Evolutionary conservation across 176 grass and related monocot genomes (phyloP), one percentile per base, ranked within the genome.

Genomic region (Poa annua): DNA sequence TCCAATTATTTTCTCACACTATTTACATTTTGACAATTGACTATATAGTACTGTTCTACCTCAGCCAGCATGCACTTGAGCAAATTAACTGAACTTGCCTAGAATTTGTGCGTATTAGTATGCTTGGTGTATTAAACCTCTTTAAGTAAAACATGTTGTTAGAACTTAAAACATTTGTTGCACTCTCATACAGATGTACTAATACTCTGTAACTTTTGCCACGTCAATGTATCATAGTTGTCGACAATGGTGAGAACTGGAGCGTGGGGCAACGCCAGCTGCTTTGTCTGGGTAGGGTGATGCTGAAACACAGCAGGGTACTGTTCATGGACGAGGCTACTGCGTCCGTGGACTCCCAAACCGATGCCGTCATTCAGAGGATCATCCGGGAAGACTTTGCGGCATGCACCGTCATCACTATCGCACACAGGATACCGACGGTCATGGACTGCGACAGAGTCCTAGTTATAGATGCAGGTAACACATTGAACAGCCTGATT

Each of bases 321-420:
- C 32, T 98, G 33, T 93, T 98, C 72, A 98, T 98, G 95, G 95
- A 98, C 24, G 95, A 98, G 80, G 95, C 95, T 17, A 98, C 92
- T 25, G 95, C 95, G 19, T 98, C 95, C 0, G 95, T 98, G 19
- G 95, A 98, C 63, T 98, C 95, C 44, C 92, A 95, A 81, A 98
- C 95, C 0, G 95, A 98, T 53, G 90, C 90, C 24, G 86, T 94
- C 68, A 98, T 98, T 82, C 95, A 98, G 72, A 91, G 52, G 78
- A 95, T 98, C 33, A 98, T 98, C 42, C 76, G 95, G 62, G 95
- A 95, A 84, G 95, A 98, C 64, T 98, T 98, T 24, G 56, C 86
- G 2, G 71, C 85, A 16, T 95, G 95, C 64, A 98, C 95, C 33
- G 94, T 98, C 72, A 95, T 98, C 76, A 98, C 92, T 76, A 98